These are phyloP conservation scores for Suillus weaverae DNA, from an alignment of 768 basidiomycete genomes.

Conservation along the genomic window DNA sequence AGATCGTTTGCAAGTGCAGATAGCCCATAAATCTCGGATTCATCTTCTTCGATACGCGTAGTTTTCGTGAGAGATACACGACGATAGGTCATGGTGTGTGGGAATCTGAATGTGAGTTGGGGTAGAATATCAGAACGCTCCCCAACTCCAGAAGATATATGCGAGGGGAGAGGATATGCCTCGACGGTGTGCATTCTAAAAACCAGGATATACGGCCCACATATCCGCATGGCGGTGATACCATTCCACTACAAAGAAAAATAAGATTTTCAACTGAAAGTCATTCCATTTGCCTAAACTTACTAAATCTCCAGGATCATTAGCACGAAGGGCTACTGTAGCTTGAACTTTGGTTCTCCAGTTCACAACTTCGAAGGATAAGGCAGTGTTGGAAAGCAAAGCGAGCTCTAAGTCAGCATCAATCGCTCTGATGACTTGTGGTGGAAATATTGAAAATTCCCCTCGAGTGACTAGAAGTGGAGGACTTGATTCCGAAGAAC, in stretches of 20 bases:
- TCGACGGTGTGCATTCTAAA: slow-evolving; percentile 55
- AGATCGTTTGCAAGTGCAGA: slow-evolving; percentile 44
- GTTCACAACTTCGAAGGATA: slow-evolving; percentile 38
- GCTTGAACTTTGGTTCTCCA: slow-evolving; percentile 33
- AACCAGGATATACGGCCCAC: slow-evolving; percentile 51
- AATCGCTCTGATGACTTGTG: slow-evolving; percentile 35
- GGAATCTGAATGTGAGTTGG: slow-evolving; percentile 23
- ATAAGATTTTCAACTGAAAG: not conserved
- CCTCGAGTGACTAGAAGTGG: slow-evolving; percentile 8
- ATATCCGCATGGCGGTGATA: slow-evolving; percentile 44
- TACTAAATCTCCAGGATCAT: slow-evolving; percentile 36
- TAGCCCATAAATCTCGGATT: slow-evolving; percentile 38
- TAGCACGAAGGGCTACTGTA: slow-evolving; percentile 21
- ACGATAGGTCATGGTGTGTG: slow-evolving; percentile 38
- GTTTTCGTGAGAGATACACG: slow-evolving; percentile 41
- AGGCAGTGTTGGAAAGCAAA: slow-evolving; percentile 29
- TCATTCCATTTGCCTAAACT: slow-evolving; percentile 11
- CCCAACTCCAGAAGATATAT: slow-evolving; percentile 18
- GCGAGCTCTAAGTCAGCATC: slow-evolving; percentile 33
- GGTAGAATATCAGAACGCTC: slow-evolving; percentile 12
- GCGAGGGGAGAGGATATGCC: slow-evolving; percentile 28
- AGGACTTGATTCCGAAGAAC: too few species aligned
- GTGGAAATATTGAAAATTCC: slow-evolving; percentile 15
- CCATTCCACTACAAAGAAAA: slow-evolving; percentile 36
- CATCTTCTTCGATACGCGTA: slow-evolving; percentile 24